Evolutionary conservation across 106 monocot species (phyloP).

Genomic region (Acorus gramineus): DNA sequence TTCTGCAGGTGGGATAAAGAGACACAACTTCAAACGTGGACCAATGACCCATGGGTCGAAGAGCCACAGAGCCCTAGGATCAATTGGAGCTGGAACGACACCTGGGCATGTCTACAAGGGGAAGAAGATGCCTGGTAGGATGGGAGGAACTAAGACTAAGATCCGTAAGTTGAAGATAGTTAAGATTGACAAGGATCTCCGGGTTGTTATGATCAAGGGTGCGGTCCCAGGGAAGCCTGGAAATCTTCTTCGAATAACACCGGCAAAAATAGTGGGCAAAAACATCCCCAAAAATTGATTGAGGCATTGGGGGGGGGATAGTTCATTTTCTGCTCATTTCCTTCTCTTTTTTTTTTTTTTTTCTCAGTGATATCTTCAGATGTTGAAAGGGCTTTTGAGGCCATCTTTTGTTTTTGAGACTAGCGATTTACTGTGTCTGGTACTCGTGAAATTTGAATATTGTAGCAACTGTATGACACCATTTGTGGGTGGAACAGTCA

Average conservation of each 20-base stretch:
- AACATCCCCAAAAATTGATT: constrained; percentile 85
- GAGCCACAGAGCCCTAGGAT: constrained; percentile 62
- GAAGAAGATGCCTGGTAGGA: constrained; percentile 95
- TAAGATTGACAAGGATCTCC: constrained; percentile 78
- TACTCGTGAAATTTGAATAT: too few species aligned
- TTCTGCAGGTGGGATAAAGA: constrained; percentile 77
- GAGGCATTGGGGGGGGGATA: too few species aligned
- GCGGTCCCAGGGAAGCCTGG: constrained; percentile 93
- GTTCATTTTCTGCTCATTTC: too few species aligned
- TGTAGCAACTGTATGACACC: too few species aligned
- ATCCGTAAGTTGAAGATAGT: constrained; percentile 82
- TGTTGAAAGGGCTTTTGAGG: too few species aligned
- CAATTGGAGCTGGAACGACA: constrained; percentile 95
- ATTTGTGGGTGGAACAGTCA: too few species aligned
- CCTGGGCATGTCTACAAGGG: constrained; percentile 94
- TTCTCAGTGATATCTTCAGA: too few species aligned
- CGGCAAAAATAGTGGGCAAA: constrained; percentile 87
- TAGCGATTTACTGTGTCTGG: too few species aligned
- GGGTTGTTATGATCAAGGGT: constrained; percentile 81
- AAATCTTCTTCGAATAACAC: constrained; percentile 82
- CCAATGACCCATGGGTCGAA: constrained; percentile 94
- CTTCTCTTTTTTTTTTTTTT: too few species aligned
- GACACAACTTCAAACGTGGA: constrained; percentile 78
- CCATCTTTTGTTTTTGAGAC: too few species aligned
- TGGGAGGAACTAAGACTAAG: constrained; percentile 89